Conservation (phyloP, 1,139 yeast genomes). For the Pichia sp. region DNA sequence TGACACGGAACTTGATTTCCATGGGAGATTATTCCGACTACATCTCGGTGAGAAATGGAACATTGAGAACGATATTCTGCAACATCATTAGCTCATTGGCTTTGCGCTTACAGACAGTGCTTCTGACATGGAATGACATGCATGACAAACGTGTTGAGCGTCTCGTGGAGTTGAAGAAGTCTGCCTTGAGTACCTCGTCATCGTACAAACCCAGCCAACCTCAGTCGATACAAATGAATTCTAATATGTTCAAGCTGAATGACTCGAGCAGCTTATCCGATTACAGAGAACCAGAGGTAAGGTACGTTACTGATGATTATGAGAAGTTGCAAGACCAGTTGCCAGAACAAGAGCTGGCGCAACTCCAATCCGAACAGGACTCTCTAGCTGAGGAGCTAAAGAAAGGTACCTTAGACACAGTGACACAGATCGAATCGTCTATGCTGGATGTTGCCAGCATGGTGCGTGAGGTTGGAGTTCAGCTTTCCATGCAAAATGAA, state of each 20-base stretch:
- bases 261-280: not conserved
- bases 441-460: constrained; percentile 75
- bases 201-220: constrained; percentile 1
- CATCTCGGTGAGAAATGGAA: constrained; percentile 19
- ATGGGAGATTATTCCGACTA: constrained; percentile 30
- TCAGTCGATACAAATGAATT: not conserved
- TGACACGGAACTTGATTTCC: constrained; percentile 26
- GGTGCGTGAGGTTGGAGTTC: constrained; percentile 73
- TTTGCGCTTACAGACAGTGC: constrained; percentile 21
- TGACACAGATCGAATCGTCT: constrained; percentile 67
- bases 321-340: constrained; percentile 16
- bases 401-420: constrained; percentile 62
- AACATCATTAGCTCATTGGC: constrained; percentile 28
- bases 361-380: constrained; percentile 67
- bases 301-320: constrained; percentile 19
- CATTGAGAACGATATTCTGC: constrained; percentile 23
- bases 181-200: constrained; percentile 23
- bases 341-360: constrained; percentile 53
- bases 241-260: not conserved
- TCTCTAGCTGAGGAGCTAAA: constrained; percentile 60
- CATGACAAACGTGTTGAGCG: constrained; percentile 27
- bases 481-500: constrained; percentile 70
- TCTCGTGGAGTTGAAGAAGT: constrained; percentile 26
- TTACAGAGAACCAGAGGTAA: not conserved
- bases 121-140: constrained; percentile 26